A percentile compares a stretch with the other conserved stretches of the same genome.
Conservation (phyloP, 768 basidiomycete species). For the Termitomyces sp. region DNA sequence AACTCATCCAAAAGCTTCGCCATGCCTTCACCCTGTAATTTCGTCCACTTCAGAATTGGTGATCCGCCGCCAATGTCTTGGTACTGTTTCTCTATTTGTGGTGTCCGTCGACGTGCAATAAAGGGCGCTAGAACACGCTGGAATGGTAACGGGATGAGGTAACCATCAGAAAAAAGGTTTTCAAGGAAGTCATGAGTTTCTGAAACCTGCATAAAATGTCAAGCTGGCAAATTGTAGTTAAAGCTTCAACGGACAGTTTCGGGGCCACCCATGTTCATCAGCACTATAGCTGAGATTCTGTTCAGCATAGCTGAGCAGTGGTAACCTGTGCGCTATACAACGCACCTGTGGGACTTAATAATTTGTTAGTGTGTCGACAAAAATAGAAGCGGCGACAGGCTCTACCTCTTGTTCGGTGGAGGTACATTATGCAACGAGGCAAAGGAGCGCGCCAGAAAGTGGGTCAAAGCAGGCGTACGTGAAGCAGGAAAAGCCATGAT, state of each 20-base stretch:
- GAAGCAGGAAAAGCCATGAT: constrained; percentile 12
- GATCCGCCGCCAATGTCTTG: constrained; percentile 93
- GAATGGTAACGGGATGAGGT: constrained; percentile 94
- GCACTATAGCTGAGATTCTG: constrained; percentile 64
- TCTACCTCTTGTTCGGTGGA: constrained; percentile 39
- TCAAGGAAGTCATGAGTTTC: constrained; percentile 93
- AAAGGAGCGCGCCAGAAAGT: constrained; percentile 34
- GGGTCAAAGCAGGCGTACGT: constrained; percentile 12
- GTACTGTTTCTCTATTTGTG: constrained; percentile 93
- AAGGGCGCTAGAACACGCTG: constrained; percentile 82
- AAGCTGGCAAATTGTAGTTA: constrained; percentile 2
- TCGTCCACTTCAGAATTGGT: constrained; percentile 89
- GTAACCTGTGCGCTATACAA: neutral
- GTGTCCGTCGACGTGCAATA: constrained; percentile 87
- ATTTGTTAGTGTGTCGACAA: constrained; percentile 12
- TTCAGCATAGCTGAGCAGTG: constrained; percentile 12
- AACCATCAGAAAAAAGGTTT: constrained; percentile 86
- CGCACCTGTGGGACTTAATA: constrained; percentile 57
- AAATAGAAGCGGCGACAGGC: constrained; percentile 6
- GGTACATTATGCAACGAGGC: constrained; percentile 39
- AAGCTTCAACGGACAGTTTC: constrained; percentile 57
- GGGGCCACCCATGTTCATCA: constrained; percentile 99
- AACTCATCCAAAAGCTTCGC: constrained; percentile 87
- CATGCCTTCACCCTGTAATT: constrained; percentile 87
- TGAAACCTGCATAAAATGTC: constrained; percentile 52